phyloP scores from a whole-genome alignment of 2,329 filamentous ascomycete species.

The Penicillium sp. region DNA sequence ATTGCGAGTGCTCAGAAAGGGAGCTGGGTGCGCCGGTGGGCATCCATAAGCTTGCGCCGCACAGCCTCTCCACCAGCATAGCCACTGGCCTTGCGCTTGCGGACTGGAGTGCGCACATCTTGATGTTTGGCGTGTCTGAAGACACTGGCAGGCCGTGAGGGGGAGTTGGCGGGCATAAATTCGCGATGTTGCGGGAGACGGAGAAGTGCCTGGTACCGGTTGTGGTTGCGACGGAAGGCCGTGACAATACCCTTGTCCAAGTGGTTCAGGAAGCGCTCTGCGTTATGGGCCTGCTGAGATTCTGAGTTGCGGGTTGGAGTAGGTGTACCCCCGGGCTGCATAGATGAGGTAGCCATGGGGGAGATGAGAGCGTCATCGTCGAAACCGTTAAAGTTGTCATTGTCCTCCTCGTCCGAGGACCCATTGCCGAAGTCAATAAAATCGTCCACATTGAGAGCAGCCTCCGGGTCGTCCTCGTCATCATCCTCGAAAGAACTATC shows the following conservation, averaged over 20 bases:
- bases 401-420: slow-evolving; percentile 57
- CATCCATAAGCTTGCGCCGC: slow-evolving; percentile 49
- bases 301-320: slow-evolving; percentile 42
- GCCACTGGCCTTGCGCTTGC: slow-evolving; percentile 45
- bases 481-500: slow-evolving; percentile 65
- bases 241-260: slow-evolving; percentile 74
- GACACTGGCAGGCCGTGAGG: slow-evolving; percentile 47
- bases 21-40: slow-evolving; percentile 45
- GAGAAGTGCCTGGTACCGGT: slow-evolving; percentile 54
- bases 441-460: slow-evolving; percentile 67
- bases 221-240: slow-evolving; percentile 70
- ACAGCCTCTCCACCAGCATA: slow-evolving; percentile 48
- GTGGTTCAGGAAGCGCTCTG: slow-evolving; percentile 64
- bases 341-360: slow-evolving; percentile 52
- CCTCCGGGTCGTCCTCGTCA: slow-evolving; percentile 67
- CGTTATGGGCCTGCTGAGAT: slow-evolving; percentile 36
- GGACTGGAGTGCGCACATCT: slow-evolving; percentile 46
- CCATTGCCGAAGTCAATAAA: slow-evolving; percentile 70
- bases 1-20: slow-evolving; percentile 35
- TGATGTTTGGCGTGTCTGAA: slow-evolving; percentile 46
- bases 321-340: slow-evolving; percentile 35
- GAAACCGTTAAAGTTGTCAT: slow-evolving; percentile 55
- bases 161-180: slow-evolving; percentile 51
- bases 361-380: slow-evolving; percentile 49
- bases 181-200: slow-evolving; percentile 52